Conservation (phyloP, 2,329 filamentous ascomycete genomes). For the Colletotrichum musae region DNA sequence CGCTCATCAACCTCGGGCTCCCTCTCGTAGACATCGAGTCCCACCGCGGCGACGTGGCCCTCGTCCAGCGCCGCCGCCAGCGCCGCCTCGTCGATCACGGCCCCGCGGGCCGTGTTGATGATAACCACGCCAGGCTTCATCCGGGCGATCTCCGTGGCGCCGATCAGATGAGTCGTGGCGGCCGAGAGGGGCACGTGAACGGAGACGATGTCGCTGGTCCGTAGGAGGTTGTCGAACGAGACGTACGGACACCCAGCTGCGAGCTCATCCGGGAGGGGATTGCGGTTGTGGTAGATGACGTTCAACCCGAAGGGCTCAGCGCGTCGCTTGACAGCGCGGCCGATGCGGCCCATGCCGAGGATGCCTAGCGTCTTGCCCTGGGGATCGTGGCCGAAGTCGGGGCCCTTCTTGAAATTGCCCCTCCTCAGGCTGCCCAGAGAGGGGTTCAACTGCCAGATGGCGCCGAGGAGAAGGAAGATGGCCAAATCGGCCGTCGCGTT, state of each 20-base stretch:
- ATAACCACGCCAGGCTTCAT: slow-evolving; percentile 71
- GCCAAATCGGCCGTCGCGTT: slow-evolving; percentile 56
- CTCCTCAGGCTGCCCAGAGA: slow-evolving; percentile 44
- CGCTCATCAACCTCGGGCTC: slow-evolving; percentile 74
- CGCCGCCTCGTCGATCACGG: slow-evolving; percentile 69
- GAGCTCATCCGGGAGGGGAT: slow-evolving; percentile 44
- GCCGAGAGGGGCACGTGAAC: slow-evolving; percentile 67
- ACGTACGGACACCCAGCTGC: slow-evolving; percentile 54
- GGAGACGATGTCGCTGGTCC: slow-evolving; percentile 67
- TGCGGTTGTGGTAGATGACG: slow-evolving; percentile 67
- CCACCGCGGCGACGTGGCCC: slow-evolving; percentile 67
- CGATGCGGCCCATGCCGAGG: slow-evolving; percentile 56
- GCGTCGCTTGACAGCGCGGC: slow-evolving; percentile 54
- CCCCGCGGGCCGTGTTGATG: slow-evolving; percentile 71
- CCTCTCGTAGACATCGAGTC: slow-evolving; percentile 70
- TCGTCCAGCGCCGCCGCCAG: slow-evolving; percentile 67
- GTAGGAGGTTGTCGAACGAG: slow-evolving; percentile 67
- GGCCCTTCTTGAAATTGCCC: slow-evolving; percentile 45
- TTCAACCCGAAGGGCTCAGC: slow-evolving; percentile 65
- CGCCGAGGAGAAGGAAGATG: slow-evolving; percentile 48
- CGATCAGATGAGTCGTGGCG: slow-evolving; percentile 67
- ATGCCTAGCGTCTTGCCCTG: slow-evolving; percentile 52
- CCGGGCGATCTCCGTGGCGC: slow-evolving; percentile 61
- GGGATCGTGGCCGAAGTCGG: slow-evolving; percentile 54
- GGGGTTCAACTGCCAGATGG: slow-evolving; percentile 50